Evolutionary conservation across 2,329 filamentous ascomycete genomes (phyloP), one percentile per base, ranked within the genome.

Genomic region (Colletotrichum tanaceti): DNA sequence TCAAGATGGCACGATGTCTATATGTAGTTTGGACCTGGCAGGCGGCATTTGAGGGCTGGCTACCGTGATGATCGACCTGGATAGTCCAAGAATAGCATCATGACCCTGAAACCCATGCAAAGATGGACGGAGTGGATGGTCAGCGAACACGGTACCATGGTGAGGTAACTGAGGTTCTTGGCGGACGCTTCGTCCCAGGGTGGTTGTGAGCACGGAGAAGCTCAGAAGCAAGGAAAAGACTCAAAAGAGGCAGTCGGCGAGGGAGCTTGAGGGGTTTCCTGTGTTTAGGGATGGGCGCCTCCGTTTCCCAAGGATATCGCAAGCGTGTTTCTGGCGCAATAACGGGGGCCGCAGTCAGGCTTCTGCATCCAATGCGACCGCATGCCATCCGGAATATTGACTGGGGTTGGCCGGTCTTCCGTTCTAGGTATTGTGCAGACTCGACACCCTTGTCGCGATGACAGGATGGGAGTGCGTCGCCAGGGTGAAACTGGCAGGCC

Each of bases 1-100:
- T 68, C 68, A 68, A 59, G 68, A 55, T 68, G 64, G 59, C 58
- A 68, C 59, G 54, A 57, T 60, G 50, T 50, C 53, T 70, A 70
- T 70, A 70, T n/a, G n/a, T 68, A 63, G 52, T 52, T 20, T 7
- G 9, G 35, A 44, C 20, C 20, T 60, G 47, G 43, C 53, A n/a
- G n/a, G 18, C 13, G 5, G 44, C 28, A 24, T 49, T 52, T 11
- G 43, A 55, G 20, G 32, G 5, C 11, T 60, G 35, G 58, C n/a
- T 43, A 47, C 59, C 24, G 22, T 11, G 59, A 62, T 50, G 60
- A 71, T 71, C 65, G 41, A 24, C 65, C 32, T 55, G 47, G 43
- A 22, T 20, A 44, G n/a, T 53, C 68, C 58, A 71, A 69, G 35
- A 69, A 71, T 71, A 71, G 68, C 44, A 71, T 39, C 49, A 32